Evolutionary conservation across 1,284 basidiomycete species (phyloP).

Genomic region (Microstroma glucosiphilum): DNA sequence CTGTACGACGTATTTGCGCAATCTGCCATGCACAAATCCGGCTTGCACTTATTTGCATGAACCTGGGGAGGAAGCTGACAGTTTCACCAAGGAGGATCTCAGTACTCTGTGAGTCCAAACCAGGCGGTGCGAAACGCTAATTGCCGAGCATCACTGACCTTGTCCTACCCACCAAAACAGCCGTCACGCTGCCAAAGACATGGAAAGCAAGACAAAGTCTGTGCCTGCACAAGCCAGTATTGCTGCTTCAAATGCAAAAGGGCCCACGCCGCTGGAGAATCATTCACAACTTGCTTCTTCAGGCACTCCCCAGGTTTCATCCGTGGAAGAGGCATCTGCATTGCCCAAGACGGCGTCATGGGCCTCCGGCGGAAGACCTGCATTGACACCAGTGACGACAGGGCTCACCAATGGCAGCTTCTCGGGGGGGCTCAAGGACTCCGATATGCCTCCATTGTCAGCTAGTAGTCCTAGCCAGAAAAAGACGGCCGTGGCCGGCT

Average conservation of each 20-base stretch:
- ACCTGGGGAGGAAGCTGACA: conserved; percentile 96
- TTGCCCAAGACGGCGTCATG: conserved; percentile 48
- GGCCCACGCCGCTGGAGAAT: not conserved
- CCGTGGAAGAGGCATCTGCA: conserved; percentile 29
- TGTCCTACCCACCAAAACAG: conserved; percentile 4
- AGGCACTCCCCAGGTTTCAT: not conserved
- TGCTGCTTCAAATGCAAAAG: conserved; percentile 4
- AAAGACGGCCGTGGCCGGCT: not conserved
- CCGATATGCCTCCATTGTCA: conserved; percentile 38
- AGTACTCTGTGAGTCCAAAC: conserved; percentile 27
- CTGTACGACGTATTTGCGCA: conserved; percentile 89
- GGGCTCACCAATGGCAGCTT: conserved; percentile 5
- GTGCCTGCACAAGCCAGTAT: conserved; percentile 16
- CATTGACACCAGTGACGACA: conserved; percentile 12
- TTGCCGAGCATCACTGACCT: not conserved
- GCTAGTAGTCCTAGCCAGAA: conserved; percentile 19
- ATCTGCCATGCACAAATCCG: conserved; percentile 75
- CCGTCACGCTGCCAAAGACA: conserved; percentile 47
- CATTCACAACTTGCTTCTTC: not conserved
- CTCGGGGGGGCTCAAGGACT: conserved; percentile 31
- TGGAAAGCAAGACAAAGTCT: conserved; percentile 46
- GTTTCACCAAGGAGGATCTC: conserved; percentile 56
- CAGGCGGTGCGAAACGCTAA: not conserved
- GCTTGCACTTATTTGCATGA: conserved; percentile 93
- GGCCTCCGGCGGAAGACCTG: conserved; percentile 40